Base-by-base conservation (phyloP, 2,329 filamentous ascomycete genomes). In the Xylaria sp. region DNA sequence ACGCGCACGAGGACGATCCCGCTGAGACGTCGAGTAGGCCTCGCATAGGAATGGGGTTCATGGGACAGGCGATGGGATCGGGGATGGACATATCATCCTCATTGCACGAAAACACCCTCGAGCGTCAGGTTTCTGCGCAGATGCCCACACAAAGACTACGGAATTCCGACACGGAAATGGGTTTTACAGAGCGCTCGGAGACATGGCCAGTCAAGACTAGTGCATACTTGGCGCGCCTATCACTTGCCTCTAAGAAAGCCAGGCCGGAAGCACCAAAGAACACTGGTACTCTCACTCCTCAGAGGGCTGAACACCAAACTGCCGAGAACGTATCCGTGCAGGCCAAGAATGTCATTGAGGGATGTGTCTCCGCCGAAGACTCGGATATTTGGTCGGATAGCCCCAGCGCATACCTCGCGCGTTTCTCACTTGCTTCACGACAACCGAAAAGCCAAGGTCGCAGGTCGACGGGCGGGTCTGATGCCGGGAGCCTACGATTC, bases 321-420 rank as follows among this genome's bases (percentile, higher is more conserved):
- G 39, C 53, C 4, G 55, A 56, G 35, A 52, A 56, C 34, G 57
- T 63, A 7, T 60, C 54, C 52, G 44, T 52, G 18, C 57, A 63
- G 34, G 23, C 58, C 2, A 57, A 55, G 48, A 58, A 63, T 16
- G 53, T 59, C 34, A 13, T 46, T 4, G n/a, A 54, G n/a, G 35
- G 53, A 19, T 55, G 63, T 37, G 56, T 47, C 47, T 30, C 56
- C 37, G 35, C 54, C 9, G 62, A 68, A 13, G 55, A 63, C 39
- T 62, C 63, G 34, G 53, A 64, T 53, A 48, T 44, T 11, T 59
- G 57, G 44, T 52, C 13, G 23, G 52, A 53, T 52, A 68, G 71
- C 48, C 63, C 64, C n/a, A 70, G 69, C 46, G 64, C 68, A 34
- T 61, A 61, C 48, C 65, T 71, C 59, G 70, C 68, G 7, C 67